Evolutionary conservation across 768 basidiomycete species (phyloP), one percentile per base, ranked within the genome.

Genomic region (Psilocybe cyanescens): DNA sequence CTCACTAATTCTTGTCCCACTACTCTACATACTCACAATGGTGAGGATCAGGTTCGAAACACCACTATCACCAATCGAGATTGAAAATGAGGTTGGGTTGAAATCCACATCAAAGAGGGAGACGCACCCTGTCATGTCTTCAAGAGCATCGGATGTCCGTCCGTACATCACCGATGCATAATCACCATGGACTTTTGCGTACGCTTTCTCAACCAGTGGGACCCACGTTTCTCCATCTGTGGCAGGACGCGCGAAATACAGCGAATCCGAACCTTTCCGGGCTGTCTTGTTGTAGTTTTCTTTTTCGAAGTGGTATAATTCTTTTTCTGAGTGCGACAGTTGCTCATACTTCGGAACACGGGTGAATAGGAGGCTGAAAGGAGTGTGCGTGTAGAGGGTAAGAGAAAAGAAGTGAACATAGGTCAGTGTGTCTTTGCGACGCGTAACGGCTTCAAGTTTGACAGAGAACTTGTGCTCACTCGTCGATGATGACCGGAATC

Each of bases 201-300:
- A 86, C 3, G 85, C 85, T 65, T 87, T 87, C 67, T 86, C 85
- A 24, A 85, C 74, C 1, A 86, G 68, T 1, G 85, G 80, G 0
- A 85, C 82, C 85, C 85, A 86, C 0, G 83, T 85, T 58, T 86
- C 84, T 35, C 80, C 79, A 8, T 80, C 75, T 4, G 77, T 75
- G 3, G 74, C 63, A 4, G 80, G 81, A 53, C 73, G 76, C 5
- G 85, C 81, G 70, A 85, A 87, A 59, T 80, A 80, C 44, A 86
- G 70, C 4, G 72, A 71, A 57, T 83, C 80, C 39, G 78, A 77
- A 16, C 81, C 80, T 60, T 78, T 81, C 2, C 83, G 71, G 9
- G 83, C 83, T 0, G 73, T 72, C 6, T 66, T 59, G 50, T 84
- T 79, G 68, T 82, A 86, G 14, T 66, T 62, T 1, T 81, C 79